These are phyloP conservation scores for Pisolithus tinctorius DNA, from an alignment of 768 basidiomycete genomes.

Conservation along the genomic window DNA sequence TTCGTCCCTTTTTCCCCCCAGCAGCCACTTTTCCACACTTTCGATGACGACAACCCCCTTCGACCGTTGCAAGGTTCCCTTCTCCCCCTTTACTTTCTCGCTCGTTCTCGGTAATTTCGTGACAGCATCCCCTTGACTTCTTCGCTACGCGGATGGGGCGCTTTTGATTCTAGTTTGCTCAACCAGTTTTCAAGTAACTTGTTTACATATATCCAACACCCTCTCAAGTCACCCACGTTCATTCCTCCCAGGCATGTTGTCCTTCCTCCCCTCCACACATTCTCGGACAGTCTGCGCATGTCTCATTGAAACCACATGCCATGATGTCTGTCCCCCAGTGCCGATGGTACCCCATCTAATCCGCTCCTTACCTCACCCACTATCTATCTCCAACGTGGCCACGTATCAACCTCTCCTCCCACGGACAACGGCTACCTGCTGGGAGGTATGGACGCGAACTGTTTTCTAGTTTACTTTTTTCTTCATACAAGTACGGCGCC, in stretches of 20 bases:
- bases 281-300: conserved; percentile 15
- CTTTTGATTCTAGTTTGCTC: conserved; percentile 9
- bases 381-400: conserved; percentile 1
- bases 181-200: conserved; percentile 15
- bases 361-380: conserved; percentile 17
- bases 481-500: conserved; percentile 12
- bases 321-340: background rate
- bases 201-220: conserved; percentile 10
- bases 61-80: conserved; percentile 18
- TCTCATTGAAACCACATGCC: conserved; percentile 3
- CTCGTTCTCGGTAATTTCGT: conserved; percentile 21
- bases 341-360: conserved; percentile 2
- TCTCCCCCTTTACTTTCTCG: conserved; percentile 17
- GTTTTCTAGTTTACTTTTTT: conserved; percentile 5
- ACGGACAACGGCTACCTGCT: conserved; percentile 11
- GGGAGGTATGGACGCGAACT: conserved; percentile 19
- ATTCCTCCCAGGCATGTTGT: conserved; percentile 18
- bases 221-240: conserved; percentile 17
- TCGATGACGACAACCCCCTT: conserved; percentile 14
- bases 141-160: conserved; percentile 12
- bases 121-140: conserved; percentile 13
- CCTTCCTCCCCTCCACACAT: conserved; percentile 9
- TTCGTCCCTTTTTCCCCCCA: conserved; percentile 14
- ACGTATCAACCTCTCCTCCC: conserved; percentile 4
- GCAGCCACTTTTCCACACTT: conserved; percentile 19